A percentile compares a stretch with the other conserved stretches of the same genome.
Evolutionary conservation across 352 stramenopile species (phyloP).

Genomic region (Phytophthora chlamydospora): DNA sequence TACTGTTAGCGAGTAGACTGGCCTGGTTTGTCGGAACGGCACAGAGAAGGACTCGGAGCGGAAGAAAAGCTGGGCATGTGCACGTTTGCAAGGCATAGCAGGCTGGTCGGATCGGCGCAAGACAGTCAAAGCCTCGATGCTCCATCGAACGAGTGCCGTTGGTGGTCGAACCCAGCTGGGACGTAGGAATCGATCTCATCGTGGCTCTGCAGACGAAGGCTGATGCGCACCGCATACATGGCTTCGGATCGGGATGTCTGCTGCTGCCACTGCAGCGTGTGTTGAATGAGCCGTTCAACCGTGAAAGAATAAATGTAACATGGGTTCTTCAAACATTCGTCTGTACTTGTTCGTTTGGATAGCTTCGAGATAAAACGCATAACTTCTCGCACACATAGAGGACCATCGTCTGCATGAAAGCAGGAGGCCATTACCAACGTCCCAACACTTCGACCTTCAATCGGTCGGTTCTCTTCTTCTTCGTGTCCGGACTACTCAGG

Average conservation of each 20-base stretch:
- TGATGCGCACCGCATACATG: conserved; percentile 22
- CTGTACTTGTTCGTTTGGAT: no score
- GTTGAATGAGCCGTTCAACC: background rate
- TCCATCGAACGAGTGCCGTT: background rate
- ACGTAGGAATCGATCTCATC: conserved; percentile 23
- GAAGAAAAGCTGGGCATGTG: conserved; percentile 35
- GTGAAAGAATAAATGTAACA: conserved; percentile 28
- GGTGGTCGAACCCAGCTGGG: conserved; percentile 24
- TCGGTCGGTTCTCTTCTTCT: conserved; percentile 2
- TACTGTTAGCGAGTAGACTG: conserved; percentile 19
- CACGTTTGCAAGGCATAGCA: conserved; percentile 4
- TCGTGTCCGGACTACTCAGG: conserved; percentile 7
- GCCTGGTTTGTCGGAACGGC: conserved; percentile 24
- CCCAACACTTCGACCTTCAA: conserved; percentile 7
- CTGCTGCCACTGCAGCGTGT: background rate
- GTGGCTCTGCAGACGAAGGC: conserved; percentile 16
- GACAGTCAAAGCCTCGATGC: background rate
- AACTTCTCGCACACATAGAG: conserved; percentile 12
- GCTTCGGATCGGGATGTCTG: conserved; percentile 26
- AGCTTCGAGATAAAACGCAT: conserved; percentile 13
- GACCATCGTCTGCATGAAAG: background rate
- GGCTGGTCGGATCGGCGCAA: conserved; percentile 16
- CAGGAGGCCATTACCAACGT: background rate
- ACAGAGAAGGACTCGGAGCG: conserved; percentile 31
- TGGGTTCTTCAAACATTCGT: background rate